Conservation (phyloP, 441 rosid species). For the Pelargonium fulgidum region DNA sequence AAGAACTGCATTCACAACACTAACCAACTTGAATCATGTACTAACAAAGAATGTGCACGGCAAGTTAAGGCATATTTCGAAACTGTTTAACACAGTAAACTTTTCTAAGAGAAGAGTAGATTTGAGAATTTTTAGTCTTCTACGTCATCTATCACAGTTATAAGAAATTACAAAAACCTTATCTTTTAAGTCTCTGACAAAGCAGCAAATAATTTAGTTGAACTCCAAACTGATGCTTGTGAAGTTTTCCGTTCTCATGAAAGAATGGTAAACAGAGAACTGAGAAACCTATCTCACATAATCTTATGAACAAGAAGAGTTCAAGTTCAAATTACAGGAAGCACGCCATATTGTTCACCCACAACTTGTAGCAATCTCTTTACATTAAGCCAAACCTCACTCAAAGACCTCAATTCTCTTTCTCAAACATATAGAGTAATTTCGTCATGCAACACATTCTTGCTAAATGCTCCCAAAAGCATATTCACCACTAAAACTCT, state of each 20-base stretch:
- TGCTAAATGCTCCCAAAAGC: not conserved
- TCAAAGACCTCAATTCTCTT: not conserved
- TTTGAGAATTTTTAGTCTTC: not conserved
- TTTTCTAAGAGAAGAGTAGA: too few relatives aligned
- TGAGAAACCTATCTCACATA: not conserved
- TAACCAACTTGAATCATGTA: slow-evolving; percentile 16
- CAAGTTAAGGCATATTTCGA: not conserved
- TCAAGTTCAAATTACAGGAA: not conserved
- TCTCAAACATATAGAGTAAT: not conserved
- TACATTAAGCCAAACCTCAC: not conserved
- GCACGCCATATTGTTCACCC: not conserved
- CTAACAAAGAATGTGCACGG: not conserved
- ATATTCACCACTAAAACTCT: not conserved
- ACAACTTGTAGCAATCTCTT: not conserved
- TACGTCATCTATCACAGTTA: not conserved
- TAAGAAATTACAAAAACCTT: not conserved
- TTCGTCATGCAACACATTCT: not conserved
- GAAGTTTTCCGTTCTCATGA: slow-evolving; percentile 2
- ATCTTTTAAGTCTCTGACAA: not conserved
- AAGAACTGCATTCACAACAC: slow-evolving; percentile 41
- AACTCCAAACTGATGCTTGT: too few relatives aligned
- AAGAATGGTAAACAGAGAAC: not conserved
- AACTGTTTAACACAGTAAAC: too few relatives aligned
- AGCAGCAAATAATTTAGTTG: not conserved
- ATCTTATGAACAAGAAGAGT: not conserved